These are phyloP conservation scores for Petasospora rhodanensis DNA, from an alignment of 1,139 yeast genomes.

Conservation along the genomic window DNA sequence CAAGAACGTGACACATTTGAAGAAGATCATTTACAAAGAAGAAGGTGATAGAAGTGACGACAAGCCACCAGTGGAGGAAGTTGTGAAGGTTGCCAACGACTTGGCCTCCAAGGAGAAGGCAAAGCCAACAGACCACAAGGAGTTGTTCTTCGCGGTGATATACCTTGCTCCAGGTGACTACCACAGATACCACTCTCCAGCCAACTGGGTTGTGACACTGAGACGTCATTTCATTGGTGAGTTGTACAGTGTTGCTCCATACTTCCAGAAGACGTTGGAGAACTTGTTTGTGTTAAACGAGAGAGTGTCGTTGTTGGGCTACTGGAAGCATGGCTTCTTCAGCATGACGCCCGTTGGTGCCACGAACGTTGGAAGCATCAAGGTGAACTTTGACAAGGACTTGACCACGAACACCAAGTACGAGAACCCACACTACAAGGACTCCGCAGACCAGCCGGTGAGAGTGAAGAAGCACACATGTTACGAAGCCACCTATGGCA, in stretches of 20 bases:
- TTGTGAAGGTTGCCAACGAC: conserved; percentile 29
- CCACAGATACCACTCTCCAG: conserved; percentile 95
- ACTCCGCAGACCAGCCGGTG: conserved; percentile 14
- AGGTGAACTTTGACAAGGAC: conserved; percentile 87
- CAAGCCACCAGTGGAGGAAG: conserved; percentile 26
- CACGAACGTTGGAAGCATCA: conserved; percentile 94
- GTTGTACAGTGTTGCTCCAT: conserved; percentile 93
- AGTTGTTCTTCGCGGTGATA: conserved; percentile 82
- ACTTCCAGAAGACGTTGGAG: conserved; percentile 81
- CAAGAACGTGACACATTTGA: conserved; percentile 34
- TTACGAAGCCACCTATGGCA: conserved; percentile 88
- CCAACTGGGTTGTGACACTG: conserved; percentile 90
- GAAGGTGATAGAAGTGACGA: conserved; percentile 57
- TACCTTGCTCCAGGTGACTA: conserved; percentile 98
- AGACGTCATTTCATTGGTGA: conserved; percentile 97
- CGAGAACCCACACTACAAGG: conserved; percentile 38
- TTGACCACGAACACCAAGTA: conserved; percentile 75
- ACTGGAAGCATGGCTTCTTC: conserved; percentile 96
- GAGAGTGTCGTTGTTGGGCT: conserved; percentile 90
- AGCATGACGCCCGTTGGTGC: conserved; percentile 99
- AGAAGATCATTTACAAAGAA: conserved; percentile 46
- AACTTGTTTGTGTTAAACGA: conserved; percentile 91
- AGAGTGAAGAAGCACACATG: conserved; percentile 70
- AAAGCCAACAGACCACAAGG: conserved; percentile 37
- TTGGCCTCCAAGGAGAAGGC: conserved; percentile 12